Base-by-base conservation (phyloP, 257 asterid genomes). In the Echites panduratus region DNA sequence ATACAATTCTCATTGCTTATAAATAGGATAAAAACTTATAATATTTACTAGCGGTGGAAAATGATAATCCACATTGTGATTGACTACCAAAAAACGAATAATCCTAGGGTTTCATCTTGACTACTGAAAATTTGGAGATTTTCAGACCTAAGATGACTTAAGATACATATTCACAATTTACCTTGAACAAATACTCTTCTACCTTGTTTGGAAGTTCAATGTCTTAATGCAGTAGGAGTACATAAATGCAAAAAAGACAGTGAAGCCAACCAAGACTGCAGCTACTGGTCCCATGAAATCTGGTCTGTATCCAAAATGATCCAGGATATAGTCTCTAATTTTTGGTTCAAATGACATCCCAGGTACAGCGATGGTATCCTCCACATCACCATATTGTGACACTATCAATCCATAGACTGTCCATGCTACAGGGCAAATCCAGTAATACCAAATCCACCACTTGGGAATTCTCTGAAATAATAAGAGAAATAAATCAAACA, bases 391-490 rank as follows among this genome's bases (percentile, higher is more conserved):
- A 17, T 93, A 93, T 64, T 93, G 95, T 12, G 96, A 91, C 62
- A 87, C 81, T 68, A 93, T 93, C 35, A 86, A 54, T 43, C 98
- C 98, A n/a, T 93, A 89, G 2, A 93, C 95, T 1, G 97, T 90
- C 98, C 98, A 93, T 4, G 98, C 98, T 79, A 90, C 89, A 0
- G 98, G 98, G 75, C 97, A 93, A 54, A 93, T 78, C 96, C 96
- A 93, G 80, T 90, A 90, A 76, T 93, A 93, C 98, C 98, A 93
- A 65, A 89, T 49, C 97, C 97, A 93, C 98, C 98, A 93, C 77
- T 83, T 89, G 0, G 98, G 97, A 75, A 93, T 93, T 79, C 81
- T 82, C 98, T 93, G 90, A 76, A 79, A n/a, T 57, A n/a, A 52
- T 40, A 26, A n/a, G 52, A 48, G 68, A 1, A 57, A 44, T 20